Evolutionary conservation across 495 filamentous ascomycete species (phyloP), one percentile per base, ranked within the genome.

Genomic region (Pyronema domesticum): DNA sequence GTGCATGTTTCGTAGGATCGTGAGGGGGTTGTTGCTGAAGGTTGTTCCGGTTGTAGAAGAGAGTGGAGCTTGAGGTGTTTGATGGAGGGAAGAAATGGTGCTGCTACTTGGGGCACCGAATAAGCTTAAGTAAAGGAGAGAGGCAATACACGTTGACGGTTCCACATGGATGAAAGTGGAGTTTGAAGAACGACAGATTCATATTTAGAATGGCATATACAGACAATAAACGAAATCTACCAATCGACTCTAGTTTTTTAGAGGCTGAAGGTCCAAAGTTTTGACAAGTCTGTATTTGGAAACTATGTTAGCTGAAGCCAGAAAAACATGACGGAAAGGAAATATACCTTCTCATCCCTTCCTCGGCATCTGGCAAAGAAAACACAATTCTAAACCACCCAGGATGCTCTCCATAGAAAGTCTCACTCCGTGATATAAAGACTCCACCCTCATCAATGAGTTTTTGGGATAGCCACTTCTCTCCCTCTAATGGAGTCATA

Each of bases 361-460:
- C 33, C 46, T 36, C 35, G 14, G 51, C 11, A 6, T n/a, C 5
- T 13, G 33, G 30, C 34, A 49, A 18, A 13, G 55, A 46, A 37
- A 57, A 57, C 8, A 46, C 44, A 35, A 57, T 46, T 40, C 55
- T 50, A 33, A 49, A 58, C 39, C 51, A 58, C 37, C 56, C 56
- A 14, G 43, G 39, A 7, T 18, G 11, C 37, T 54, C 51, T 7
- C 40, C 30, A 9, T 37, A 10, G 39, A 57, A 57, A 6, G 5
- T 13, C 37, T 19, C 40, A 3, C 47, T 15, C 10, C 8, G 30
- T 3, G 48, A 48, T 8, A 57, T 14, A 35, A 34, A 53, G 11
- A 57, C 55, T 30, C 48, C 48, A 13, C 35, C 55, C 30, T 57
- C 23, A 30, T 30, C 48, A 35, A 53, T 5, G 13, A 57, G 14